These are phyloP conservation scores for Blastomyces emzantsi DNA, from an alignment of 2,329 filamentous ascomycete species.

Conservation along the genomic window DNA sequence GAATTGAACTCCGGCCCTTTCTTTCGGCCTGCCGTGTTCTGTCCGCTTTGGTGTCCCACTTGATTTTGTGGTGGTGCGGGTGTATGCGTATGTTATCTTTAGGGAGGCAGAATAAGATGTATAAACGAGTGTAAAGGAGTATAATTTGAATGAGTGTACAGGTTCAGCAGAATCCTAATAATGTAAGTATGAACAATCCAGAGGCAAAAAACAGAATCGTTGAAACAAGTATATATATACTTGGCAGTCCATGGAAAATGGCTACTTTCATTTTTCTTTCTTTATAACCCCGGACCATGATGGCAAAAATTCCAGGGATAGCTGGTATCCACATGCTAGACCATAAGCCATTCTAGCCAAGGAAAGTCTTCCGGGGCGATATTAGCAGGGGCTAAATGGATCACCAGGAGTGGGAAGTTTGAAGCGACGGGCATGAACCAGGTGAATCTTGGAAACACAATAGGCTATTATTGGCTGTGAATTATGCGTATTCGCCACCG, in stretches of 20 bases:
- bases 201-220: not conserved
- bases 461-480: not conserved
- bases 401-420: not conserved
- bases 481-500: slow-evolving; percentile 1
- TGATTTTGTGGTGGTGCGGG: not conserved
- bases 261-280: not conserved
- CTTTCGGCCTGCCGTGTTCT: not conserved
- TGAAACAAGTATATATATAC: not conserved
- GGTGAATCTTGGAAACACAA: not conserved
- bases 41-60: not conserved
- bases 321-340: not conserved
- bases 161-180: not conserved
- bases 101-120: not conserved
- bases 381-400: not conserved
- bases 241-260: not conserved
- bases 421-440: not conserved
- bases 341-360: not conserved
- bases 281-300: not conserved
- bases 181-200: not conserved
- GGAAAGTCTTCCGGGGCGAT: not conserved
- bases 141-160: not conserved
- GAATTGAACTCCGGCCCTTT: not conserved
- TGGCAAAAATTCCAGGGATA: not conserved
- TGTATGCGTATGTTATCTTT: not conserved
- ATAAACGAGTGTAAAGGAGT: not conserved